phyloP scores from a whole-genome alignment of 768 basidiomycete genomes.

The Botryobasidium botryosum region DNA sequence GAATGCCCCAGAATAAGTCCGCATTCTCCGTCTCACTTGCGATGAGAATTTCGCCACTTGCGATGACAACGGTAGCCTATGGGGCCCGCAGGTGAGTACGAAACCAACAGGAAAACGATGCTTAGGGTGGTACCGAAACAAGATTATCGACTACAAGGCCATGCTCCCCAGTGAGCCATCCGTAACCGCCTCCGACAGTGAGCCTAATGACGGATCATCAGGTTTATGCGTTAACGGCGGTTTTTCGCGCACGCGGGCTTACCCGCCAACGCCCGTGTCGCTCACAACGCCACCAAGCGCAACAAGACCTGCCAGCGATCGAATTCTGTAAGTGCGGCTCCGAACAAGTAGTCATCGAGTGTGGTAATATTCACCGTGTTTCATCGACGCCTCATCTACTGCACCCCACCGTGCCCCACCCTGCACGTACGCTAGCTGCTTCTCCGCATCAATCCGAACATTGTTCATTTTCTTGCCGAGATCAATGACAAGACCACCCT shows the following conservation, averaged over 20 bases:
- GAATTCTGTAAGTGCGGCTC: not conserved
- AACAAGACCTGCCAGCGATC: not conserved
- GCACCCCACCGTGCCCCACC: slow-evolving; percentile 17
- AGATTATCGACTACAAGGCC: slow-evolving; percentile 16
- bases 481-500: slow-evolving; percentile 23
- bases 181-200: slow-evolving; percentile 37
- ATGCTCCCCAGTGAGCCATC: slow-evolving; percentile 27
- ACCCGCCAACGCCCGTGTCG: slow-evolving; percentile 14
- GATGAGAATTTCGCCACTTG: slow-evolving; percentile 12
- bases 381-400: slow-evolving; percentile 5
- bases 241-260: slow-evolving; percentile 18
- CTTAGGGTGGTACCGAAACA: slow-evolving; percentile 13
- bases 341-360: not conserved
- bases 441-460: slow-evolving; percentile 17
- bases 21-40: slow-evolving; percentile 10
- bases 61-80: slow-evolving; percentile 16
- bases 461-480: slow-evolving; percentile 16
- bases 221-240: slow-evolving; percentile 14
- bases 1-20: slow-evolving; percentile 17
- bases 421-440: slow-evolving; percentile 17
- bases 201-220: slow-evolving; percentile 17
- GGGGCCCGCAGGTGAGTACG: not conserved
- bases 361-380: not conserved
- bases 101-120: slow-evolving; percentile 14
- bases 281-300: slow-evolving; percentile 1